Evolutionary conservation across 768 basidiomycete genomes (phyloP), one percentile per base, ranked within the genome.

Genomic region (Leucocoprinus sp.): DNA sequence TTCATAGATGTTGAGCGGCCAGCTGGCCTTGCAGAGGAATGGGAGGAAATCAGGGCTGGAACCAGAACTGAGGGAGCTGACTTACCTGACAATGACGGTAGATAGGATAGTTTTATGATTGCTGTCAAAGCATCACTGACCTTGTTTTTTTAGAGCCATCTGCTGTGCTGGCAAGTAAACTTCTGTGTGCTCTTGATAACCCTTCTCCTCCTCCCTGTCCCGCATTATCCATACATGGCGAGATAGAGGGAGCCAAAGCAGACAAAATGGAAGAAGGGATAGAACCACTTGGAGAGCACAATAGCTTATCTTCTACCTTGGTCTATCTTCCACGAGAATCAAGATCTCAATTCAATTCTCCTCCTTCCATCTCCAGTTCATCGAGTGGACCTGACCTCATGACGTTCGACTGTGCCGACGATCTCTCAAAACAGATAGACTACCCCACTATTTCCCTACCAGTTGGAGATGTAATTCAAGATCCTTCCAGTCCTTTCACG

Each of bases 111-210:
- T n/a, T 29, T n/a, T 33, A 17, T 38, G 28, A 28, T 34, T 44
- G n/a, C n/a, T n/a, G n/a, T n/a, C n/a, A n/a, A n/a, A n/a, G n/a
- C n/a, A n/a, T 28, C 37, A n/a, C 27, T 42, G 14, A 23, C 41
- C 22, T 45, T 27, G 43, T 27, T 38, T 47, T 50, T 33, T 28
- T 51, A 77, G 85, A 87, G 56, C 84, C 83, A 7, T 75, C 83
- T 2, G 81, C 82, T 45, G 69, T 71, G 4, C 65, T 89, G 39
- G 86, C 81, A 24, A 75, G 66, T 50, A 78, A 64, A 61, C 75
- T 89, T 37, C 70, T 82, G 36, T 71, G 77, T 40, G 85, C 86
- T 42, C 74, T 77, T 47, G 79, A 78, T 54, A 89, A 89, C 54
- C 86, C 86, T 14, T 88, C 85, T 14, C 84, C 85, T 14, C 67